Base-by-base conservation (phyloP, 371 early-diverging fungal species). In the Rhizopus sp. region DNA sequence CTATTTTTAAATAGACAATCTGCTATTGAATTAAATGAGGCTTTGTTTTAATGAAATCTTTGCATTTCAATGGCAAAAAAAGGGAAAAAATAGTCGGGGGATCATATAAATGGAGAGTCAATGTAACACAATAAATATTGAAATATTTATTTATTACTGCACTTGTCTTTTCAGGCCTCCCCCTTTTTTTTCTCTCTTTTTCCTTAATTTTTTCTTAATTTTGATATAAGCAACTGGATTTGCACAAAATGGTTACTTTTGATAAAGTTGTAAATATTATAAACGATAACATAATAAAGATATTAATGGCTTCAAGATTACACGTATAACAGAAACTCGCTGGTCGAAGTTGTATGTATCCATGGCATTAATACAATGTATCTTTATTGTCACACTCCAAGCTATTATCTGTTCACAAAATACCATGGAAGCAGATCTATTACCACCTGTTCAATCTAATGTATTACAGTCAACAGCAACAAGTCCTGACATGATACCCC, bases 181-280 rank as follows among this genome's bases (percentile, higher is more conserved):
- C 12, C 32, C 7, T 48, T 13, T 31, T 10, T 31, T 48, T 32
- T 29, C 13, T 9, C 13, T 5, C 9, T 48, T 31, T 48, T 32
- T 31, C 6, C 13, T 12, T 7, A 9, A 31, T n/a, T 41, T 45
- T 59, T 45, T 23, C 2, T 23, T 23, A 1, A 1, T 23, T 23
- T 23, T 23, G 23, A 23, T 23, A 44, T 48, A 48, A 42, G 47
- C 46, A 55, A 55, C 55, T 46, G 55, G 55, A 33, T 56, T 56
- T 56, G 44, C 56, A 44, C 32, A 55, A 16, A 17, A 73, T 73
- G 73, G 67, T 69, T 15, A 64, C 73, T 12, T 35, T 64, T 7
- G 47, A 66, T 41, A 73, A 73, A 64, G 64, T 73, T 45, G 73
- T 73, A 69, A 63, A 47, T 48, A 45, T 17, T n/a, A 13, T 5